Evolutionary conservation across 148 eudicot species (phyloP).

Genomic region (Silene uniflora): DNA sequence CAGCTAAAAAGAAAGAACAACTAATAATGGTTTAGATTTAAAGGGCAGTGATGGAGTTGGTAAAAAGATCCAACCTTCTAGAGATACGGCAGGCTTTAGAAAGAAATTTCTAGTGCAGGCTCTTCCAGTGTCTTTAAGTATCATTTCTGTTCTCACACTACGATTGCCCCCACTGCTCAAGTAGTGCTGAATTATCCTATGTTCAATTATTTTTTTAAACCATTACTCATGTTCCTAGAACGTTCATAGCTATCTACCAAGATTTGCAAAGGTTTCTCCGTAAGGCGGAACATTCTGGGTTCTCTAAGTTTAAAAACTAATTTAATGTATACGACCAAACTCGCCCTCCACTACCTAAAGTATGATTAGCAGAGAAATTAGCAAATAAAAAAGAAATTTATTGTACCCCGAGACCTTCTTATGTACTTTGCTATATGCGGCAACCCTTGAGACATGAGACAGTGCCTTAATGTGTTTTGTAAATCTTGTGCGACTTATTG

Average conservation of each 20-base stretch:
- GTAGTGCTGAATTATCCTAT: background rate
- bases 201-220: background rate
- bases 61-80: background rate
- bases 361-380: too few relatives aligned
- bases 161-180: slow-evolving; percentile 3
- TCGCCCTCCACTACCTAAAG: too few relatives aligned
- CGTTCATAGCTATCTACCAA: background rate
- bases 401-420: too few relatives aligned
- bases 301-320: too few relatives aligned
- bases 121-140: background rate
- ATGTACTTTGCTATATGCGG: too few relatives aligned
- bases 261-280: background rate
- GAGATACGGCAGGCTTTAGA: too few relatives aligned
- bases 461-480: too few relatives aligned
- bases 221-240: background rate
- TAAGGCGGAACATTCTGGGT: too few relatives aligned
- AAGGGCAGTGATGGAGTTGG: background rate
- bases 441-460: background rate
- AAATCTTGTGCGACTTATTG: too few relatives aligned
- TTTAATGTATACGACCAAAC: too few relatives aligned
- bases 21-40: background rate
- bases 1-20: background rate
- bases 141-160: background rate
- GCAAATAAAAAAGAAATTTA: too few relatives aligned
- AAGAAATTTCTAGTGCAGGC: slow-evolving; percentile 3